A percentile compares a stretch with the other conserved stretches of the same genome.
Conservation (phyloP, 345 rosid species). For the Laguncularia racemosa region DNA sequence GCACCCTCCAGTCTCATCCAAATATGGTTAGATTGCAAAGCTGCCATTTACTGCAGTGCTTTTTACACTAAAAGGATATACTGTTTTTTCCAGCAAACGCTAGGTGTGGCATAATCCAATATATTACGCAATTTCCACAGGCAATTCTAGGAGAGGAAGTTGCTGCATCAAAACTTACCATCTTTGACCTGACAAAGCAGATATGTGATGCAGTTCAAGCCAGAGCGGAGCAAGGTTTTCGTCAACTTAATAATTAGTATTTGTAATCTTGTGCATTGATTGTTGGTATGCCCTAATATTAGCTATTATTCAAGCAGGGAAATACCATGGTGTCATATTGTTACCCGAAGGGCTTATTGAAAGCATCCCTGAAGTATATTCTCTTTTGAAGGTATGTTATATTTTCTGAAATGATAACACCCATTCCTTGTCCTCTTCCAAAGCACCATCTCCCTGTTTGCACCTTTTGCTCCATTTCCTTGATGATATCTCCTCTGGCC, state of each 20-base stretch:
- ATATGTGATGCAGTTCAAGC: slow-evolving; percentile 97
- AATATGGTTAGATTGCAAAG: slow-evolving; percentile 59
- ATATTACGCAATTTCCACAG: slow-evolving; percentile 20
- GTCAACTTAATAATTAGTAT: slow-evolving; percentile 1
- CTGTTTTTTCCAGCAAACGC: too few relatives aligned
- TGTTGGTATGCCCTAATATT: slow-evolving; percentile 15
- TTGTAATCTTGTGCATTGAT: slow-evolving; percentile 4
- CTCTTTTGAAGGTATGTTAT: slow-evolving; percentile 68
- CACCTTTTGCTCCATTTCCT: too few relatives aligned
- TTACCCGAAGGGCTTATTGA: slow-evolving; percentile 97
- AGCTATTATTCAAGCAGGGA: slow-evolving; percentile 42
- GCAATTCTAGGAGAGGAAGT: slow-evolving; percentile 97
- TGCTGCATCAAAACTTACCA: slow-evolving; percentile 95
- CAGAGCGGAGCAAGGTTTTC: slow-evolving; percentile 75
- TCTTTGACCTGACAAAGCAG: slow-evolving; percentile 82
- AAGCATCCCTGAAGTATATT: slow-evolving; percentile 95
- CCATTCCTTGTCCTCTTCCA: too few relatives aligned
- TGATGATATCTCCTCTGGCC: too few relatives aligned
- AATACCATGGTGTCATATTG: slow-evolving; percentile 90
- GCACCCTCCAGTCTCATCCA: slow-evolving; percentile 97
- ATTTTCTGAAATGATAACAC: not conserved
- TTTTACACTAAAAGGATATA: too few relatives aligned
- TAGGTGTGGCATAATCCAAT: too few relatives aligned
- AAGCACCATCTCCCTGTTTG: too few relatives aligned
- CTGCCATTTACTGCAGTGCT: too few relatives aligned